Evolutionary conservation across 352 stramenopile genomes (phyloP).

Genomic region (Pythium phragmiticola): DNA sequence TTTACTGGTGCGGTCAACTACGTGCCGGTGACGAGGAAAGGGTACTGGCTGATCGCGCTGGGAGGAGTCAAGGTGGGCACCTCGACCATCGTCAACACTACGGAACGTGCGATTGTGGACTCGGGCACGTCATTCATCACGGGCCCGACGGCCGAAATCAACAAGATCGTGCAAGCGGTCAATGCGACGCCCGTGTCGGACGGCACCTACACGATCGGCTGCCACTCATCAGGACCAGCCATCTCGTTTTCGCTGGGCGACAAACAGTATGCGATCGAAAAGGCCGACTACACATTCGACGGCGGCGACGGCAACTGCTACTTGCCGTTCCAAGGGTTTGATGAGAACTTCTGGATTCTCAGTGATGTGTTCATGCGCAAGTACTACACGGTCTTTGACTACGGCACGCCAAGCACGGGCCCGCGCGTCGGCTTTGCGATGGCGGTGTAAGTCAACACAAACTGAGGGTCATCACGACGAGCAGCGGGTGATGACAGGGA

Average conservation of each 20-base stretch:
- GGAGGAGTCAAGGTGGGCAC: constrained; percentile 56
- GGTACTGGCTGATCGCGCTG: constrained; percentile 77
- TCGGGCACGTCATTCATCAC: constrained; percentile 95
- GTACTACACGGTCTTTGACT: constrained; percentile 95
- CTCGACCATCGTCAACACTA: constrained; percentile 28
- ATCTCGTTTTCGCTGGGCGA: constrained; percentile 92
- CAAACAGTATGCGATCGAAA: constrained; percentile 89
- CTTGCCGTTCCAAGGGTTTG: constrained; percentile 94
- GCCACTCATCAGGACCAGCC: constrained; percentile 78
- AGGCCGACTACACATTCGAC: constrained; percentile 93
- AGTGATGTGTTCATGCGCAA: constrained; percentile 96
- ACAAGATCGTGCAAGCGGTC: constrained; percentile 77
- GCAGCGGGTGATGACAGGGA: too few relatives aligned
- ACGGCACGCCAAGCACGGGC: constrained; percentile 58
- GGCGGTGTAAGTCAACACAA: constrained; percentile 39
- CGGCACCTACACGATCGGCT: constrained; percentile 93
- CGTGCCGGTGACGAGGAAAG: constrained; percentile 64
- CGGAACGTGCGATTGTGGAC: constrained; percentile 91
- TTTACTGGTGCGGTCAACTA: constrained; percentile 94
- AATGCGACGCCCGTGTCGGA: constrained; percentile 78
- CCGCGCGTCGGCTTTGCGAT: constrained; percentile 87
- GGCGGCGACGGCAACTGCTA: constrained; percentile 84
- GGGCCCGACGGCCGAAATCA: constrained; percentile 87
- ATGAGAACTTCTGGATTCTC: constrained; percentile 90
- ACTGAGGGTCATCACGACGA: too few relatives aligned